Base-by-base conservation (phyloP, 371 early-diverging fungal genomes). In the Lichtheimia corymbifera region DNA sequence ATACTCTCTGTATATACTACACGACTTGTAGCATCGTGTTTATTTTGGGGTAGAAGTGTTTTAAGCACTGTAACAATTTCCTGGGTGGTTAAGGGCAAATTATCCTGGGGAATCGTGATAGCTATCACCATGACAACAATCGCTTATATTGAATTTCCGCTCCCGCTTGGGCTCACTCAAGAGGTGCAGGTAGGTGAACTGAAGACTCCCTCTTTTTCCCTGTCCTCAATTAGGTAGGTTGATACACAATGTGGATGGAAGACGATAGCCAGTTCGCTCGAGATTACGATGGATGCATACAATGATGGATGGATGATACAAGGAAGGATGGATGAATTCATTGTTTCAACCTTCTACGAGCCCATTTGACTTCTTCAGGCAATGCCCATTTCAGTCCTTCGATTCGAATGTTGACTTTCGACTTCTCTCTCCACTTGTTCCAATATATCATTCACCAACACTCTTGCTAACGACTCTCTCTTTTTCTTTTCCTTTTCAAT, bases 281-380 rank as follows among this genome's bases (percentile, higher is more conserved):
- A 35, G 35, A 35, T 35, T 35, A 35, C 35, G 35, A 24, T 50
- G 50, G 35, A 41, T 58, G 50, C 41, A 40, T 51, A 51, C 35
- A 40, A 50, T 27, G 42, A 59, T 30, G 51, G 60, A 59, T 59
- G 53, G 28, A 56, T 56, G 47, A 47, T 47, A 22, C n/a, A 47
- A 18, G 9, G 47, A 9, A 44, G 22, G 15, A 56, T 55, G 54
- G 25, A 44, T 55, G 43, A 17, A 25, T 22, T 22, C 9, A 40
- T 44, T 24, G 25, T 12, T 20, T 20, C 22, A 42, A 41, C 20
- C 15, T 24, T 52, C 15, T 13, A 52, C 52, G 15, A 27, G 6
- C 52, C 15, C 13, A 14, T 6, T 18, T 17, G 51, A 18, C 13
- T 22, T 5, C 5, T 2, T 13, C 51, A 51, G 14, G 4, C 14